Conservation (phyloP, 2,329 filamentous ascomycete genomes). For the Endoconidiophora polonica region DNA sequence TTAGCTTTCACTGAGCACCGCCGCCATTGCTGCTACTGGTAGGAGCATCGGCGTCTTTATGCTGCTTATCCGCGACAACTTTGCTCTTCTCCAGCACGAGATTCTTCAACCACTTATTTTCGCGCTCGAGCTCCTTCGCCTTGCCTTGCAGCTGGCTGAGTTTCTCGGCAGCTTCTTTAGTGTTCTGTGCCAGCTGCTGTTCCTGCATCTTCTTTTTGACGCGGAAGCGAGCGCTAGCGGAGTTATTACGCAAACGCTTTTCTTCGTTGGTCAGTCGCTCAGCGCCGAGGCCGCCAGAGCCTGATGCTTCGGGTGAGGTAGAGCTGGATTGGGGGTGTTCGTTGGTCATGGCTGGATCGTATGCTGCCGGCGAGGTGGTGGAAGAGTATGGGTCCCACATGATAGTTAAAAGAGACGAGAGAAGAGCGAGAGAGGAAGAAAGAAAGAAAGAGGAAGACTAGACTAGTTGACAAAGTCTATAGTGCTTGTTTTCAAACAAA, state of each 20-base stretch:
- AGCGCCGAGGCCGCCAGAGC: neutral
- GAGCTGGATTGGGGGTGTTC: neutral
- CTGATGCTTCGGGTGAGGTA: neutral
- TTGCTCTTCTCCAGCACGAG: conserved; percentile 36
- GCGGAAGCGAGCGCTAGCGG: conserved; percentile 49
- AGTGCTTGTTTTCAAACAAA: neutral
- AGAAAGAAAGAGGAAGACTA: too few species aligned
- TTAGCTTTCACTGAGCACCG: too few species aligned
- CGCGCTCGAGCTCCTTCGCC: conserved; percentile 38
- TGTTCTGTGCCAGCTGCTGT: conserved; percentile 40
- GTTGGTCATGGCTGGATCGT: neutral
- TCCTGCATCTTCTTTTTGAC: conserved; percentile 56
- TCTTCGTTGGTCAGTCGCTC: conserved; percentile 30
- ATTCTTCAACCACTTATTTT: conserved; percentile 45
- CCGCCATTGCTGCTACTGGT: neutral
- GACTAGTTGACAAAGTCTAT: too few species aligned
- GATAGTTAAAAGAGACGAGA: neutral
- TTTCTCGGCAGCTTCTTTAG: conserved; percentile 46
- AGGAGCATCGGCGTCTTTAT: neutral
- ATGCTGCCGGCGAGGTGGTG: neutral
- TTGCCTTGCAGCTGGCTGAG: conserved; percentile 38
- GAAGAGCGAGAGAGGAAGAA: too few species aligned
- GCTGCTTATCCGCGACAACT: neutral
- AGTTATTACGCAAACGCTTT: conserved; percentile 50
- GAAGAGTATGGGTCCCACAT: conserved; percentile 13